Evolutionary conservation across 257 asterid species (phyloP).

Genomic region (Penstemon eatonii): DNA sequence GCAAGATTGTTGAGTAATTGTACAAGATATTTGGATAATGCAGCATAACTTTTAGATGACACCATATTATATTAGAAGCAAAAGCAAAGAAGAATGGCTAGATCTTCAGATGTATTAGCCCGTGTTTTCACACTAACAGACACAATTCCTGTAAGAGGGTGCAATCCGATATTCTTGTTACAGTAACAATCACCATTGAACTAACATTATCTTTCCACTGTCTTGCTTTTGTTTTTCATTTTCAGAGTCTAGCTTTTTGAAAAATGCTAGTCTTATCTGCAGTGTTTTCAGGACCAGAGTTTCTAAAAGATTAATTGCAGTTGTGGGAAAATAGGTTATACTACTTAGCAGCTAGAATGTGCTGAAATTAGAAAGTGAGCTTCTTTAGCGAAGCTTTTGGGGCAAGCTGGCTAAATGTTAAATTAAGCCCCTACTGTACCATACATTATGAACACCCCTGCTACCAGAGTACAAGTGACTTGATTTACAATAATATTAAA

Average conservation of each 20-base stretch:
- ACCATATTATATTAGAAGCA: conserved; percentile 16
- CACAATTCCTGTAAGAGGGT: neutral
- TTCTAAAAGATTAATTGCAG: neutral
- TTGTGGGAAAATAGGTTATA: conserved; percentile 6
- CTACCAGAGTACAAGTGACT: conserved; percentile 4
- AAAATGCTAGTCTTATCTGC: neutral
- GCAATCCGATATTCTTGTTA: conserved; percentile 8
- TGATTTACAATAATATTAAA: neutral
- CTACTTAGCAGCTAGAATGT: neutral
- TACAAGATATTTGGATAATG: conserved; percentile 22
- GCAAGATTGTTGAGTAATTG: conserved; percentile 2
- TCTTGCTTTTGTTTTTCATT: conserved; percentile 8
- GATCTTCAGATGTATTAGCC: conserved; percentile 7
- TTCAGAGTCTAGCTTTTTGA: conserved; percentile 1
- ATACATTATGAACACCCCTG: neutral
- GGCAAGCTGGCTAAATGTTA: neutral
- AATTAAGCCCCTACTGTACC: neutral
- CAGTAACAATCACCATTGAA: conserved; percentile 1
- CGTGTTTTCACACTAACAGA: neutral
- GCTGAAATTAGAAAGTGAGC: conserved; percentile 18
- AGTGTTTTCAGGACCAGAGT: conserved; percentile 3
- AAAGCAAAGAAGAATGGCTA: conserved; percentile 2
- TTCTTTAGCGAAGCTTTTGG: conserved; percentile 8
- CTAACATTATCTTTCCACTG: neutral
- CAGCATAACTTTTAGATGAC: conserved; percentile 23